Conservation (phyloP, 2,329 filamentous ascomycete species). For the Rhytidhysteron rufulum region DNA sequence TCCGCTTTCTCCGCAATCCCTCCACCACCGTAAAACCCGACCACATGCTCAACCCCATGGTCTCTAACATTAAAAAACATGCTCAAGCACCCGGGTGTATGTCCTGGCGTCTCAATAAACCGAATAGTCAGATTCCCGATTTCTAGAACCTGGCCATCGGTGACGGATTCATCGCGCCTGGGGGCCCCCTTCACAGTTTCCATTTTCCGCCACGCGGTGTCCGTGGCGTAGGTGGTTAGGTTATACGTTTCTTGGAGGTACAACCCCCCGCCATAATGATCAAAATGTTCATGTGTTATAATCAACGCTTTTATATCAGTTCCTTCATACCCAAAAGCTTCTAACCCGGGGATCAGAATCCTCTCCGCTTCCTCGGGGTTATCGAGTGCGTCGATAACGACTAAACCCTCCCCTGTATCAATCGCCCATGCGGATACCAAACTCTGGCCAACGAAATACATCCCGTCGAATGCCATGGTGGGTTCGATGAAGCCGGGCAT, state of each 20-base stretch:
- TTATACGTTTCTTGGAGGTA: too few relatives aligned
- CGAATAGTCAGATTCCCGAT: conserved; percentile 8
- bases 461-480: conserved; percentile 7
- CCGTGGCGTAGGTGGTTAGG: too few relatives aligned
- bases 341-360: conserved; percentile 6
- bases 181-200: too few relatives aligned
- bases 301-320: conserved; percentile 9
- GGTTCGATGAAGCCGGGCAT: conserved; percentile 10
- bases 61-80: conserved; percentile 9
- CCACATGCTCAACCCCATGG: conserved; percentile 7
- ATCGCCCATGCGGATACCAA: conserved; percentile 11
- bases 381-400: conserved; percentile 12
- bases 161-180: too few relatives aligned
- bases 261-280: too few relatives aligned
- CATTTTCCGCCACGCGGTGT: too few relatives aligned
- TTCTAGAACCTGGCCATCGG: conserved; percentile 5
- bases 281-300: conserved; percentile 12
- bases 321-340: conserved; percentile 9
- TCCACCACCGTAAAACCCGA: conserved; percentile 8
- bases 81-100: conserved; percentile 9
- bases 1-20: conserved; percentile 4
- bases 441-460: conserved; percentile 14
- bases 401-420: conserved; percentile 9
- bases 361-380: conserved; percentile 8
- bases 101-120: conserved; percentile 8